Conservation (phyloP, 2,329 filamentous ascomycete species). For the Teratosphaeria zuluensis region DNA sequence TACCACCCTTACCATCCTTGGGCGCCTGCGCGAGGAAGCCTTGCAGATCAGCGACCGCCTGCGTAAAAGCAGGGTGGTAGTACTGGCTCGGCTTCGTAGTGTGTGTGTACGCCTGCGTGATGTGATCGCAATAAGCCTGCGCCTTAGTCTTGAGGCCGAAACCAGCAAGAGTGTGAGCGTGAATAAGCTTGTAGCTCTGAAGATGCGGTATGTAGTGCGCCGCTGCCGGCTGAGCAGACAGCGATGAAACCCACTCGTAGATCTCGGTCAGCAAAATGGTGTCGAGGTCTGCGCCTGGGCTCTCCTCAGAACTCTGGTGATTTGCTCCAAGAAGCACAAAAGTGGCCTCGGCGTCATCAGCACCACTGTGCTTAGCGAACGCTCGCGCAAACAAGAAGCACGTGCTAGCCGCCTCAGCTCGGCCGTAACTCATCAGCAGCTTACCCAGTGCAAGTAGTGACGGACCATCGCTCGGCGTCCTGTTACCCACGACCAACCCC, state of each 20-base stretch:
- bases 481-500: conserved; percentile 75
- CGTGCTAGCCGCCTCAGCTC: conserved; percentile 84
- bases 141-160: conserved; percentile 74
- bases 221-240: conserved; percentile 29
- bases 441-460: conserved; percentile 73
- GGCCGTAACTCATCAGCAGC: conserved; percentile 73
- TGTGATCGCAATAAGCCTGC: conserved; percentile 81
- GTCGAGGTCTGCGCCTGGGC: conserved; percentile 67
- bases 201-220: conserved; percentile 60
- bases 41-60: conserved; percentile 71
- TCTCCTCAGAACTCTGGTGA: conserved; percentile 57
- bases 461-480: conserved; percentile 66
- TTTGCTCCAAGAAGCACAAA: conserved; percentile 82
- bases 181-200: conserved; percentile 81
- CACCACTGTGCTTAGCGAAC: conserved; percentile 63
- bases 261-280: conserved; percentile 90
- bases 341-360: conserved; percentile 68
- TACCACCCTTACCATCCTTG: conserved; percentile 51
- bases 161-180: conserved; percentile 76
- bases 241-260: conserved; percentile 79
- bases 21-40: conserved; percentile 77
- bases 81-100: conserved; percentile 81
- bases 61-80: conserved; percentile 65
- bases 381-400: conserved; percentile 81
- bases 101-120: conserved; percentile 63